Evolutionary conservation across 164 flowering plant species (phyloP).

Genomic region (Dillenia suffruticosa): DNA sequence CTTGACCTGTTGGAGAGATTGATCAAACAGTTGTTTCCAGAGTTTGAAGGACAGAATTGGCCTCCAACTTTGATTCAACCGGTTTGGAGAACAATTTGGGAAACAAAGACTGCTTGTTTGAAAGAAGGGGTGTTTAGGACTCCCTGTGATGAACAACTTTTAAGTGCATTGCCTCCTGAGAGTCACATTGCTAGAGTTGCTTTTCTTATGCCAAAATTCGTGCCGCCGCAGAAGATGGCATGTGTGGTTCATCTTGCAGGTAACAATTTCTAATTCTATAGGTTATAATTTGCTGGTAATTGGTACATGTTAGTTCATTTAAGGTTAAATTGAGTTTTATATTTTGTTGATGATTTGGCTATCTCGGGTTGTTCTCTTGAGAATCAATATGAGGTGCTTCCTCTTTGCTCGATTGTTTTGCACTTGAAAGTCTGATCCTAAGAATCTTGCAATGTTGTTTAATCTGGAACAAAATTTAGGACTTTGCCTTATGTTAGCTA

Average conservation of each 20-base stretch:
- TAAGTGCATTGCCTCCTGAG: constrained; percentile 90
- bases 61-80: constrained; percentile 77
- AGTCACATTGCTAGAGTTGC: constrained; percentile 83
- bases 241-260: constrained; percentile 99
- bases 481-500: too few species aligned
- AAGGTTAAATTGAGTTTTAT: too few species aligned
- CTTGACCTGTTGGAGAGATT: constrained; percentile 73
- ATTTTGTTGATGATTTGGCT: too few species aligned
- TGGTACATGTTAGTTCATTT: too few species aligned
- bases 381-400: too few species aligned
- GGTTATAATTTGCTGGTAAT: too few species aligned
- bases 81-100: constrained; percentile 88
- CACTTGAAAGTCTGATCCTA: too few species aligned
- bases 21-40: constrained; percentile 80
- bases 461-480: too few species aligned
- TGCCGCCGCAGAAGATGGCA: constrained; percentile 69
- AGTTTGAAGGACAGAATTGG: constrained; percentile 57
- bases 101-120: constrained; percentile 60
- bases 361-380: too few species aligned
- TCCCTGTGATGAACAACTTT: constrained; percentile 72
- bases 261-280: constrained; percentile 12
- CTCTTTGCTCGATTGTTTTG: too few species aligned
- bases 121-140: constrained; percentile 84
- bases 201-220: constrained; percentile 67
- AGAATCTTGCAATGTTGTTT: too few species aligned